Conservation (phyloP, 2,329 filamentous ascomycete species). For the Monilinia vaccinii-corymbosi region DNA sequence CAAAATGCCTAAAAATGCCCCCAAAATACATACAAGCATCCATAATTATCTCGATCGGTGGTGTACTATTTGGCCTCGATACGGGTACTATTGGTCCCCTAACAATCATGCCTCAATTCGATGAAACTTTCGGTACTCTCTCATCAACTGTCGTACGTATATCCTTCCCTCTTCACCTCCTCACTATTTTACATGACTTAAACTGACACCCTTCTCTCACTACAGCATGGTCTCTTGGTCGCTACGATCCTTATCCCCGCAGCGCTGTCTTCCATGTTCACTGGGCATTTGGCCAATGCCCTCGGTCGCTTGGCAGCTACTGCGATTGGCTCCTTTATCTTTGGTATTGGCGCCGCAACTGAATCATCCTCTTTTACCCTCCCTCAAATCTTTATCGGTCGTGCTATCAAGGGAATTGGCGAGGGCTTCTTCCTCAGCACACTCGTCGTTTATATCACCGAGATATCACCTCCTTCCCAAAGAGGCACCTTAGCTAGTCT, state of each 20-base stretch:
- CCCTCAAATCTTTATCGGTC: conserved; percentile 44
- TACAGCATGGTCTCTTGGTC: conserved; percentile 44
- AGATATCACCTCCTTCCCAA: conserved; percentile 44
- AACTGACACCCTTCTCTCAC: not conserved
- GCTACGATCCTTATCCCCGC: conserved; percentile 51
- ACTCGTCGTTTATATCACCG: conserved; percentile 49
- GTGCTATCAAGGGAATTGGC: conserved; percentile 47
- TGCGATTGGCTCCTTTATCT: conserved; percentile 41
- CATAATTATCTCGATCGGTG: conserved; percentile 23
- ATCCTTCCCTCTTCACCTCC: not conserved
- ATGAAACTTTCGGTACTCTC: conserved; percentile 37
- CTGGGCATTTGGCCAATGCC: conserved; percentile 42
- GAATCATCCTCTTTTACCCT: conserved; percentile 40
- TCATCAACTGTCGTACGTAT: conserved; percentile 35
- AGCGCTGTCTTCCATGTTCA: conserved; percentile 47
- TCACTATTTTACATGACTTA: not conserved
- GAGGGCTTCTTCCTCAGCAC: conserved; percentile 50
- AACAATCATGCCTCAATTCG: conserved; percentile 40
- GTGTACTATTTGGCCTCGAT: conserved; percentile 31
- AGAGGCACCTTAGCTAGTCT: conserved; percentile 43
- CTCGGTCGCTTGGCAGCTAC: conserved; percentile 43
- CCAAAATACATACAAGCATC: conserved; percentile 26
- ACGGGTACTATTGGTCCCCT: conserved; percentile 44
- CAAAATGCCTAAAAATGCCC: conserved; percentile 1
- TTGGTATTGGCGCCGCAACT: conserved; percentile 43